Evolutionary conservation across 192 early-diverging fungal species (phyloP).

Genomic region (Phlyctochytrium planicorne): DNA sequence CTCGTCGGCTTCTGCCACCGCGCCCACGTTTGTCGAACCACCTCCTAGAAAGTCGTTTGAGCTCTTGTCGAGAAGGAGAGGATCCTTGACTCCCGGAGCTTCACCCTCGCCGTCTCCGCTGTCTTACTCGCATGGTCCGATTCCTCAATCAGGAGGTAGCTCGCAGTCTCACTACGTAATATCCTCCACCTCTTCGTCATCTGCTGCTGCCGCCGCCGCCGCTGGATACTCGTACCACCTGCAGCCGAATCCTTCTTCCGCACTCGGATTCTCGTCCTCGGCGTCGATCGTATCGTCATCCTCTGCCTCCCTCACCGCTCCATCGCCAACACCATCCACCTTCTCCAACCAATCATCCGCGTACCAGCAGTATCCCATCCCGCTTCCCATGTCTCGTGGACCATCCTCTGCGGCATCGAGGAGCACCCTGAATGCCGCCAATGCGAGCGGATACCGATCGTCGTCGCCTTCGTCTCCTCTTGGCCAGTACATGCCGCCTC

Average conservation of each 20-base stretch:
- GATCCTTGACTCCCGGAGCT: no score
- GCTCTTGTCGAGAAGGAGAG: neutral
- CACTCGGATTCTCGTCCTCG: no score
- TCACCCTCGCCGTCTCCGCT: no score
- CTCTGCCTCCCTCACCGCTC: neutral
- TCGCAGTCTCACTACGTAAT: no score
- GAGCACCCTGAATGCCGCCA: neutral
- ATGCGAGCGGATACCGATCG: neutral
- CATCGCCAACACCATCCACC: neutral
- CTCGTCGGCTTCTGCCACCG: neutral
- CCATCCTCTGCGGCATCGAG: neutral
- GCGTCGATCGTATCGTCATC: neutral
- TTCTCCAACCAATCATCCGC: neutral
- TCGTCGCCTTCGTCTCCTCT: neutral
- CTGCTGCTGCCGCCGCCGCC: neutral
- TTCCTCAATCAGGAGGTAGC: no score
- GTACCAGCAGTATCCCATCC: neutral
- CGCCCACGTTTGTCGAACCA: neutral
- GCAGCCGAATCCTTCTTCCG: no score
- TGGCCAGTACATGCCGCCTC: neutral
- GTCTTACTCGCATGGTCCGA: no score
- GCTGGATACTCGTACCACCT: no score
- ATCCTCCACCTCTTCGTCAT: neutral
- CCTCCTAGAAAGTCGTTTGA: neutral
- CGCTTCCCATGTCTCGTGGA: neutral